Base-by-base conservation (phyloP, 352 stramenopile genomes). In the Globisporangium solare region DNA sequence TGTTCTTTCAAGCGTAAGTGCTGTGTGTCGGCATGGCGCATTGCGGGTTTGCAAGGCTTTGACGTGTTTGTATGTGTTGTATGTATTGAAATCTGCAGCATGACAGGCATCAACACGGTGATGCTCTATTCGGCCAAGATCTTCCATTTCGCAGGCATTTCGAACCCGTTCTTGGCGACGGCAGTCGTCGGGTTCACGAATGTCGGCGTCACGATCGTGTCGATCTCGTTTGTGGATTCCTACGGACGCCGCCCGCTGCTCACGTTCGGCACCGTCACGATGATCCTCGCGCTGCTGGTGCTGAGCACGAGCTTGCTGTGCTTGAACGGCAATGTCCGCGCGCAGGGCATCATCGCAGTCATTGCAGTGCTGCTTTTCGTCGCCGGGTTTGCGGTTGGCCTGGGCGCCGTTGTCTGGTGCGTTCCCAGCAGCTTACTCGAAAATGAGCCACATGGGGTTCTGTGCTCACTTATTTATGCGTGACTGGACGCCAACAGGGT, bases 61-160 rank as follows among this genome's bases (percentile, higher is more conserved):
- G 12, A 24, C 10, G 8, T 35, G 18, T 37, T 31, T 7, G 21
- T 12, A 35, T 22, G 11, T 35, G 42, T 32, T 31, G 22, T 1
- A 20, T 35, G 27, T 10, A 35, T 1, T 6, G 24, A 35, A 37
- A 49, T 4, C 24, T 5, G 27, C 22, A 85, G 74, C 11, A 92
- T 96, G 74, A 94, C 89, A 27, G 89, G 89, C 0, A 95, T 97
- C 67, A 97, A 97, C 68, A 96, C 84, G 8, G 89, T 97, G 31
- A 93, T 96, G 72, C 66, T 97, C 31, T 97, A 97, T 61, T 96
- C 86, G 4, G 83, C 86, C 50, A 94, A 92, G 63, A 95, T 97
- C 61, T 96, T 97, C 59, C 75, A 91, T 48, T 86, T 97, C 58
- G 88, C 88, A 12, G 88, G 88, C 53, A 82, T 96, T 45, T 84